phyloP scores from a whole-genome alignment of 2,329 filamentous ascomycete species.

The Botryotinia narcissicola region DNA sequence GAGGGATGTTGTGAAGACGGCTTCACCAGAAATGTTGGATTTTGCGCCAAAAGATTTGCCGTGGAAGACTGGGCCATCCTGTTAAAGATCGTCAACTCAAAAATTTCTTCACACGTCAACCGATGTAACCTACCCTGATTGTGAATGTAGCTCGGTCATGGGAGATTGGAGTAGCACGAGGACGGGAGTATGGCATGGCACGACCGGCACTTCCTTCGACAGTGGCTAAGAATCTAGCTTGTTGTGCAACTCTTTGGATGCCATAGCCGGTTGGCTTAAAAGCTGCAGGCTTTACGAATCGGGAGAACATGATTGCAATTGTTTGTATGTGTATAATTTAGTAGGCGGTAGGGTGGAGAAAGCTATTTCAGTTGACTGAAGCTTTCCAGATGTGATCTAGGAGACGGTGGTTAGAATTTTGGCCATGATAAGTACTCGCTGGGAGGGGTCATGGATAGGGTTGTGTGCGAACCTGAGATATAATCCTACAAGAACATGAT shows the following conservation, averaged over 20 bases:
- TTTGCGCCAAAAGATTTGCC: constrained; percentile 97
- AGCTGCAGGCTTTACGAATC: constrained; percentile 55
- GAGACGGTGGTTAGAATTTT: constrained; percentile 26
- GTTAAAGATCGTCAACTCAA: constrained; percentile 36
- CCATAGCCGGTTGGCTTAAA: constrained; percentile 39
- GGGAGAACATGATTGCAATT: constrained; percentile 56
- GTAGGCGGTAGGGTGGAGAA: constrained; percentile 26
- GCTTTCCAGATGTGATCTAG: constrained; percentile 46
- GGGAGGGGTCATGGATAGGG: neutral
- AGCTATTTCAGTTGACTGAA: constrained; percentile 41
- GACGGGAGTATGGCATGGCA: constrained; percentile 58
- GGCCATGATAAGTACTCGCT: constrained; percentile 28
- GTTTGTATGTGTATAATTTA: constrained; percentile 28
- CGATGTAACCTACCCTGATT: constrained; percentile 64
- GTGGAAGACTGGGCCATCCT: constrained; percentile 94
- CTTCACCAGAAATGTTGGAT: constrained; percentile 94
- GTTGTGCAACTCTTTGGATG: constrained; percentile 35
- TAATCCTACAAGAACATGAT: constrained; percentile 59
- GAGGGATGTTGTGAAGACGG: constrained; percentile 96
- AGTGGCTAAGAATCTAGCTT: constrained; percentile 59
- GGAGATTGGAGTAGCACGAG: constrained; percentile 64
- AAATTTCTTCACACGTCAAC: neutral
- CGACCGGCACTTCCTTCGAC: constrained; percentile 69
- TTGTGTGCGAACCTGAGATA: constrained; percentile 59
- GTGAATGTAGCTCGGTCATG: constrained; percentile 87